These are phyloP conservation scores for Aspergillus ochraceus DNA, from an alignment of 2,329 filamentous ascomycete species.

Conservation along the genomic window DNA sequence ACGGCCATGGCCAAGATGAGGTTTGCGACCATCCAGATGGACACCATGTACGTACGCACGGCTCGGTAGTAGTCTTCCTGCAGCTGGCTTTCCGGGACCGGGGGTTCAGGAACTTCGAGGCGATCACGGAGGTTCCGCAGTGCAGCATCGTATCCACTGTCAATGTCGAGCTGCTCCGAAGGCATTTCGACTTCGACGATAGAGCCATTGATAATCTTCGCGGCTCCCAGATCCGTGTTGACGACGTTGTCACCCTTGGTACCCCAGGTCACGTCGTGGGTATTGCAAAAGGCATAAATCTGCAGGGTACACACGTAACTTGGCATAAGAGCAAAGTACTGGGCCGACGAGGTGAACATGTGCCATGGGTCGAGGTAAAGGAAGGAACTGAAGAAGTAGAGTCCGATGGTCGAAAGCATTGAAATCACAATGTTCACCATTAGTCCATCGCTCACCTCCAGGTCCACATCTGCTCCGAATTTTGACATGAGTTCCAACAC, in stretches of 20 bases:
- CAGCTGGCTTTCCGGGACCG: slow-evolving; percentile 71
- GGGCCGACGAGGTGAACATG: slow-evolving; percentile 87
- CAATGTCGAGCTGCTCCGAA: slow-evolving; percentile 94
- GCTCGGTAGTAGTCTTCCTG: slow-evolving; percentile 99
- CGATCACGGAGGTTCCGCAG: slow-evolving; percentile 93
- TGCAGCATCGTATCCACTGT: slow-evolving; percentile 95
- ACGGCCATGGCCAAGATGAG: slow-evolving; percentile 91
- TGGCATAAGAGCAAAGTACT: slow-evolving; percentile 91
- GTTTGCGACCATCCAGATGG: slow-evolving; percentile 90
- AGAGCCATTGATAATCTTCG: slow-evolving; percentile 71
- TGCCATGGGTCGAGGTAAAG: slow-evolving; percentile 98
- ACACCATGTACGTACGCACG: slow-evolving; percentile 96
- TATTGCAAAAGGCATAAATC: slow-evolving; percentile 98
- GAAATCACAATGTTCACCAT: slow-evolving; percentile 95
- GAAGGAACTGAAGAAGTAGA: slow-evolving; percentile 96
- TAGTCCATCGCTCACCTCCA: slow-evolving; percentile 76
- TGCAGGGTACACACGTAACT: slow-evolving; percentile 96
- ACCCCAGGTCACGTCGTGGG: slow-evolving; percentile 97
- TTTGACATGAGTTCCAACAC: slow-evolving; percentile 69
- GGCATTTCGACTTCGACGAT: slow-evolving; percentile 97
- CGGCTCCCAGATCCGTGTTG: slow-evolving; percentile 86
- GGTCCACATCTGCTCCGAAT: slow-evolving; percentile 41
- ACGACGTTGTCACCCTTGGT: slow-evolving; percentile 98
- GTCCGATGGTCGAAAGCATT: slow-evolving; percentile 80
- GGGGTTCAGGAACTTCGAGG: slow-evolving; percentile 70